These are phyloP conservation scores for Strobilomyces dryophilus DNA, from an alignment of 768 basidiomycete species.

Conservation along the genomic window DNA sequence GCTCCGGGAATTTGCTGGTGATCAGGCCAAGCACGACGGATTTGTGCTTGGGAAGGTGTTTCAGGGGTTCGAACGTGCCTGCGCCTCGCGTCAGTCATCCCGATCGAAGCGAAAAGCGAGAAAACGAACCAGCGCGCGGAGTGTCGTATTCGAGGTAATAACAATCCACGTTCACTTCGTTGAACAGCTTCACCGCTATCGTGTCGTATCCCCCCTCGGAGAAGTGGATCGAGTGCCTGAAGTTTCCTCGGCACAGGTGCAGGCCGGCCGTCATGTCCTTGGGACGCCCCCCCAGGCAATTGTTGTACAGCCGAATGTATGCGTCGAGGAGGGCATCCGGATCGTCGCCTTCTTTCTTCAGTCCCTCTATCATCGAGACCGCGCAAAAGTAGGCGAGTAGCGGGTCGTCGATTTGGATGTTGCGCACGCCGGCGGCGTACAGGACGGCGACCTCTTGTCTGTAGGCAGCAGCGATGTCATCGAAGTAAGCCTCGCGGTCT, in stretches of 20 bases:
- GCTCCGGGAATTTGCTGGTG: slow-evolving; percentile 39
- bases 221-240: slow-evolving; percentile 35
- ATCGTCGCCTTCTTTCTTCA: slow-evolving; percentile 59
- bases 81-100: neutral
- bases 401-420: slow-evolving; percentile 47
- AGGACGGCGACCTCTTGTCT: slow-evolving; percentile 41
- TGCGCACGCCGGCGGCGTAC: slow-evolving; percentile 40
- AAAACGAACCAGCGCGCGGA: slow-evolving; percentile 37
- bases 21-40: slow-evolving; percentile 40
- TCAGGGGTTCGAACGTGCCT: slow-evolving; percentile 33
- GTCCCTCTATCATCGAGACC: slow-evolving; percentile 48
- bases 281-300: slow-evolving; percentile 35
- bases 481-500: slow-evolving; percentile 41
- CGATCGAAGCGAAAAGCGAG: too few relatives aligned
- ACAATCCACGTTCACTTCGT: slow-evolving; percentile 38
- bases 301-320: slow-evolving; percentile 42
- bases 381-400: slow-evolving; percentile 62
- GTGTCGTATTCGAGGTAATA: slow-evolving; percentile 50
- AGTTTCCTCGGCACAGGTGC: slow-evolving; percentile 42
- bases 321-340: slow-evolving; percentile 61
- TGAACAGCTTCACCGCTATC: slow-evolving; percentile 44
- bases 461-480: slow-evolving; percentile 45
- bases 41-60: slow-evolving; percentile 33
- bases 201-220: slow-evolving; percentile 44
- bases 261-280: slow-evolving; percentile 38